Percentiles rank a stretch among this genome's conserved stretches.
phyloP scores from a whole-genome alignment of 257 asterid species.

The Fraxinus cuspidata region DNA sequence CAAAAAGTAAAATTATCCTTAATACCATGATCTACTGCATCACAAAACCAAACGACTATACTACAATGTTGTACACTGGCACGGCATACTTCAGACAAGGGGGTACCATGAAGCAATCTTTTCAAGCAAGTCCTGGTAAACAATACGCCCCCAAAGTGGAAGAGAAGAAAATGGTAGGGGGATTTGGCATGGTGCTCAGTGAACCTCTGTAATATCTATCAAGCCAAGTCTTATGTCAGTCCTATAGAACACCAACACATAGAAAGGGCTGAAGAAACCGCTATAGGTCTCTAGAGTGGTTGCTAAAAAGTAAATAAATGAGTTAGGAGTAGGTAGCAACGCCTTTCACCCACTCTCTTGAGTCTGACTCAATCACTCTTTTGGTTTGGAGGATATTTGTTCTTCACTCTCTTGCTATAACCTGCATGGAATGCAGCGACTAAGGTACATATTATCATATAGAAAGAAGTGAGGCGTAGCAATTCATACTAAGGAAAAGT shows the following conservation, averaged over 20 bases:
- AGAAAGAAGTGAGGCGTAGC: neutral
- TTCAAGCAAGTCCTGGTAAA: too few species aligned
- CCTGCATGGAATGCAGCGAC: neutral
- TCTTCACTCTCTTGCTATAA: neutral
- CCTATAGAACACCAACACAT: constrained; percentile 14
- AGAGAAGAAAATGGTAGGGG: neutral
- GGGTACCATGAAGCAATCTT: too few species aligned
- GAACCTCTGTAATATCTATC: constrained; percentile 3
- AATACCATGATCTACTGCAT: neutral
- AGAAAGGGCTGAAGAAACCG: neutral
- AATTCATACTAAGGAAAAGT: neutral
- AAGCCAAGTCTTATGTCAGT: constrained; percentile 1
- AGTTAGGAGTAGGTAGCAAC: too few species aligned
- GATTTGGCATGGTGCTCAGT: neutral
- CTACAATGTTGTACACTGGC: too few species aligned
- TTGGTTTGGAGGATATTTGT: too few species aligned
- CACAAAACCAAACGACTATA: neutral
- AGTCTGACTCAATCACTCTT: too few species aligned
- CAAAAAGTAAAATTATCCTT: neutral
- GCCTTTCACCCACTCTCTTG: too few species aligned
- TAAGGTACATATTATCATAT: constrained; percentile 1
- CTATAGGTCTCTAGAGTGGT: too few species aligned
- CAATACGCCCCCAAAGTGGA: neutral
- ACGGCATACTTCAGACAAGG: too few species aligned
- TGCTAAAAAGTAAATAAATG: too few species aligned